Base-by-base conservation (phyloP, 164 flowering plant species). In the Aristolochia contorta region DNA sequence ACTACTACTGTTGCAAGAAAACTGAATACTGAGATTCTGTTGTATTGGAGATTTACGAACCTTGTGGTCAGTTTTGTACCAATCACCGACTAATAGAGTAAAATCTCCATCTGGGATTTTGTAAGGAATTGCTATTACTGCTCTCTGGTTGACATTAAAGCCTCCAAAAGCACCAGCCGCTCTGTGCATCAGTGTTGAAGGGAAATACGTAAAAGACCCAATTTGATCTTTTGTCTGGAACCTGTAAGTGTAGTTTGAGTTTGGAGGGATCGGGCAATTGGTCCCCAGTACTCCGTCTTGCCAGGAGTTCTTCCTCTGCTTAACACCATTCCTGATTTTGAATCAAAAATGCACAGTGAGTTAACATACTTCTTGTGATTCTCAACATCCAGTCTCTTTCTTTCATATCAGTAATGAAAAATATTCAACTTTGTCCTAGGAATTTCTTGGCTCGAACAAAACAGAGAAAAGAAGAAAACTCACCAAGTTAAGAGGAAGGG, bases 261-360 rank as follows among this genome's bases (percentile, higher is more conserved):
- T 71, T 20, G 96, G 89, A 51, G 87, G 96, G 64, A 91, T 85
- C 0, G 97, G 86, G 50, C 97, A 91, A 51, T 91, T 91, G 27
- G 97, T 91, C 51, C 97, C 97, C 22, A 82, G 67, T 1, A 89
- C 95, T 19, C 98, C 98, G 64, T 91, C 98, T 74, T 85, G 91
- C 96, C 96, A 91, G 59, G 96, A 91, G 59, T 75, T 82, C 78
- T 86, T 91, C 76, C 96, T 82, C 49, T 91, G 94, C 57, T 86
- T 80, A 43, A 91, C 71, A 7, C 98, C 96, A 73, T 89, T 86
- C 98, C 96, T 91, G 54, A 16, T 49, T 49, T 6, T 12, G 3
- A 49, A 18, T 18, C 53, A 49, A 8, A 15, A 49, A 49, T n/a
- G 21, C 19, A 16, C 15, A 8, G 53, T 18, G 53, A 49, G 27